A percentile compares a stretch with the other conserved stretches of the same genome.
Evolutionary conservation across 2,329 filamentous ascomycete species (phyloP).

Genomic region (Thelonectria rubi): DNA sequence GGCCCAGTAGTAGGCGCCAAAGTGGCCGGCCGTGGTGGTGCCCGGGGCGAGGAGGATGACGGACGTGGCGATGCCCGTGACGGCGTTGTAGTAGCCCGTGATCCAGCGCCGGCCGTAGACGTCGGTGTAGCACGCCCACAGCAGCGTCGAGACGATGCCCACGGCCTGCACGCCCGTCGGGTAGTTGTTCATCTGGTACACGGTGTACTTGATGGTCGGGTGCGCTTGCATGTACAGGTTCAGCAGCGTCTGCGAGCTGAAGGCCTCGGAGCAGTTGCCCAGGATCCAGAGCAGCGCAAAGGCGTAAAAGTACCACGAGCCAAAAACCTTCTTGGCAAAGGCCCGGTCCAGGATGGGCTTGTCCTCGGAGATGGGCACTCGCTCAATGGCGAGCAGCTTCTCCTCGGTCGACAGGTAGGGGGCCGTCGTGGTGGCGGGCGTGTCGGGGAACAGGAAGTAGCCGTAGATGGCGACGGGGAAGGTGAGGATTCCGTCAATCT

Average conservation of each 20-base stretch:
- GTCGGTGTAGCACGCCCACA: constrained; percentile 26
- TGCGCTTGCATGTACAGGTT: constrained; percentile 22
- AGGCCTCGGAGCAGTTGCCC: constrained; percentile 48
- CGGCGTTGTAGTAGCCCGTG: constrained; percentile 25
- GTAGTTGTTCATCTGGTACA: constrained; percentile 28
- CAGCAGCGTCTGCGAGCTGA: constrained; percentile 39
- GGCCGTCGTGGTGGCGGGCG: constrained; percentile 50
- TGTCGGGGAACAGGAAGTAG: constrained; percentile 58
- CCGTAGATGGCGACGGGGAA: constrained; percentile 62
- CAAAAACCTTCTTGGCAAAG: constrained; percentile 36
- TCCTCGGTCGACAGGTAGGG: constrained; percentile 47
- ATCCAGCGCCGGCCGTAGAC: constrained; percentile 44
- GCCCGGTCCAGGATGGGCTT: constrained; percentile 10
- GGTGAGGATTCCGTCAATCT: constrained; percentile 61
- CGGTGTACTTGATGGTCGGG: constrained; percentile 14
- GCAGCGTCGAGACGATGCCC: constrained; percentile 21
- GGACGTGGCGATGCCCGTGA: constrained; percentile 14
- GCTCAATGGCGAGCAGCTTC: constrained; percentile 22
- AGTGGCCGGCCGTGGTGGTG: constrained; percentile 54
- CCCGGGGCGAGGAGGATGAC: constrained; percentile 18
- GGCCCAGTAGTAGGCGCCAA: constrained; percentile 41
- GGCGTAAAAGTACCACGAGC: constrained; percentile 36
- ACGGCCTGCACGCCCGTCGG: constrained; percentile 23
- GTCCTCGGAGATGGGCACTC: constrained; percentile 14
- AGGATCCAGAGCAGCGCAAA: constrained; percentile 48